Percentiles rank a stretch among this genome's conserved stretches.
phyloP scores from a whole-genome alignment of 352 stramenopile genomes.

The Globisporangium uncinulatum region DNA sequence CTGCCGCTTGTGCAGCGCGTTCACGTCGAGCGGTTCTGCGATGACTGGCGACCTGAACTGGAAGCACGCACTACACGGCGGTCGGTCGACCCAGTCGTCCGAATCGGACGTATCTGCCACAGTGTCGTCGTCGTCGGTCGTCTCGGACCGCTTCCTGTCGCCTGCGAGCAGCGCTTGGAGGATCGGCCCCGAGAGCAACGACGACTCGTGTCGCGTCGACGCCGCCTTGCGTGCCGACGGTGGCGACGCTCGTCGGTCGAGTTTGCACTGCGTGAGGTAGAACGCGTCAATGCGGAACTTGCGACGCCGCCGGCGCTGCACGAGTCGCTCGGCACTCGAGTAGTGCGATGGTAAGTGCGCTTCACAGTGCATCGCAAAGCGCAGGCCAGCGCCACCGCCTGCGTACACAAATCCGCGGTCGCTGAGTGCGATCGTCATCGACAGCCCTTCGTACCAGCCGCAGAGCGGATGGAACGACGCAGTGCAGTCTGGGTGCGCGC shows the following conservation, averaged over 20 bases:
- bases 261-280: slow-evolving; percentile 58
- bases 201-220: slow-evolving; percentile 20
- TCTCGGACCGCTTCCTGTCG: slow-evolving; percentile 20
- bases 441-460: slow-evolving; percentile 76
- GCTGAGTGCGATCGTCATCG: slow-evolving; percentile 55
- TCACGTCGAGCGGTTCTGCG: slow-evolving; percentile 33
- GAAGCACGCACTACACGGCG: slow-evolving; percentile 74
- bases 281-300: slow-evolving; percentile 75
- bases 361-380: slow-evolving; percentile 62
- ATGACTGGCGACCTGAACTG: slow-evolving; percentile 54
- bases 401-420: slow-evolving; percentile 58
- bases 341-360: slow-evolving; percentile 50
- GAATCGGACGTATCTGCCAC: neutral
- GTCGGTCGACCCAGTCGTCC: slow-evolving; percentile 60
- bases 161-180: slow-evolving; percentile 43
- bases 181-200: slow-evolving; percentile 40
- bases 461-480: slow-evolving; percentile 82
- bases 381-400: slow-evolving; percentile 63
- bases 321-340: slow-evolving; percentile 29
- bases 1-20: slow-evolving; percentile 62
- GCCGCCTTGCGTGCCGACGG: neutral
- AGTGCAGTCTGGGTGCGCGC: slow-evolving; percentile 41
- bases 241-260: slow-evolving; percentile 4
- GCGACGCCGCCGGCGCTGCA: slow-evolving; percentile 40
- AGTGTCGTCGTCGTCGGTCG: slow-evolving; percentile 8